Percentiles rank a stretch among this genome's conserved stretches.
Evolutionary conservation across 2,329 filamentous ascomycete genomes (phyloP).

Genomic region (Aureobasidium uvarum): DNA sequence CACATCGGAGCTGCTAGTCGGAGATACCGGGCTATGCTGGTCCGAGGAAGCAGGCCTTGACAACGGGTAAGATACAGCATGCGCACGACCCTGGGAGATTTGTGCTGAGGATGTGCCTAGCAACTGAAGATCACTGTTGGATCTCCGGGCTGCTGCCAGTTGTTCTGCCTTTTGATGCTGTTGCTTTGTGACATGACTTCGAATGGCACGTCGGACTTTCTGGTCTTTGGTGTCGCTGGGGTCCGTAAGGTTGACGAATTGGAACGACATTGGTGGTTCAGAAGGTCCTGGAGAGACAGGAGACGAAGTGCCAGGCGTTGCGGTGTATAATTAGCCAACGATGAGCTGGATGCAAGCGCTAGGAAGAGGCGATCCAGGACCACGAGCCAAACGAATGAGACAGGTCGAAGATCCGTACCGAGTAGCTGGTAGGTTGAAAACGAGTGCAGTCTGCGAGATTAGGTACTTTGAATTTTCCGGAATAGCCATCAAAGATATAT

Average conservation of each 20-base stretch:
- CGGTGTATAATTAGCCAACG: neutral
- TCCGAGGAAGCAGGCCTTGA: conserved; percentile 7
- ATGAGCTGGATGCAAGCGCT: neutral
- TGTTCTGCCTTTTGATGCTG: conserved; percentile 36
- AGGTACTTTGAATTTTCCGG: neutral
- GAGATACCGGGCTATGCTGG: conserved; percentile 6
- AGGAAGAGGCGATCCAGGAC: neutral
- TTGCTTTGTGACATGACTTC: conserved; percentile 39
- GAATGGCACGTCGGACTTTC: conserved; percentile 37
- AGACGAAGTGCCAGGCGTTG: conserved; percentile 3
- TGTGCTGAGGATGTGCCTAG: neutral
- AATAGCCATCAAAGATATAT: conserved; percentile 4
- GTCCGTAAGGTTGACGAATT: conserved; percentile 28
- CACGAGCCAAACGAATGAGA: neutral
- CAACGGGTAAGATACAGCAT: conserved; percentile 27
- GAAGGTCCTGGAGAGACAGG: conserved; percentile 14
- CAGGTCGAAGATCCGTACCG: neutral
- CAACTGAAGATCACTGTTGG: conserved; percentile 26
- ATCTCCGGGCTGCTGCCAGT: conserved; percentile 31
- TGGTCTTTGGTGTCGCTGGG: conserved; percentile 39
- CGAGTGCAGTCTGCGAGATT: conserved; percentile 9
- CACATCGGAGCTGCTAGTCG: conserved; percentile 2
- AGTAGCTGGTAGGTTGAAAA: conserved; percentile 1
- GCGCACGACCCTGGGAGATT: conserved; percentile 20
- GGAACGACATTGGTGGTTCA: conserved; percentile 14